Conservation (phyloP, 495 filamentous ascomycete species). For the Trichodelitschia bisporula region DNA sequence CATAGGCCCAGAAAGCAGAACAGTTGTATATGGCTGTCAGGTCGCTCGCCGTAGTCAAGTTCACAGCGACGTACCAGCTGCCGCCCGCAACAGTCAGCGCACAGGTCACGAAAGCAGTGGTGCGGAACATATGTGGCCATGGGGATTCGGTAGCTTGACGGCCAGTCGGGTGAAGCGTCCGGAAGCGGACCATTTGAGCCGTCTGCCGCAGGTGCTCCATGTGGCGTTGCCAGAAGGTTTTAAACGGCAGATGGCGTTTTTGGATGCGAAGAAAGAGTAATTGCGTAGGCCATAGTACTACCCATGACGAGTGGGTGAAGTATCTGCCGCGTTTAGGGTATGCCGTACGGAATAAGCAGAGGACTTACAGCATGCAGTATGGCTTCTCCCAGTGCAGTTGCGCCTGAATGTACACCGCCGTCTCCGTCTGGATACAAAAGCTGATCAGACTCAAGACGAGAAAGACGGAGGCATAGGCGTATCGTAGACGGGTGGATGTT, state of each 20-base stretch:
- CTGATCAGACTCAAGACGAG: constrained; percentile 52
- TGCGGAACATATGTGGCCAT: constrained; percentile 47
- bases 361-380: constrained; percentile 82
- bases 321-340: constrained; percentile 28
- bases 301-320: constrained; percentile 85
- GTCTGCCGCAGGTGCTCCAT: constrained; percentile 47
- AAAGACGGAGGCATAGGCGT: constrained; percentile 66
- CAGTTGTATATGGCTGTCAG: constrained; percentile 98
- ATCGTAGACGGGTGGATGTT: constrained; percentile 46
- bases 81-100: constrained; percentile 73
- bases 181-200: constrained; percentile 62
- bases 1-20: constrained; percentile 95
- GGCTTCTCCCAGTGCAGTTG: constrained; percentile 81
- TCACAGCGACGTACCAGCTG: constrained; percentile 91
- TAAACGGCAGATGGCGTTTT: constrained; percentile 49
- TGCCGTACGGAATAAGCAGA: background rate
- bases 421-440: constrained; percentile 81
- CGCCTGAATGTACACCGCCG: constrained; percentile 78
- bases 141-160: constrained; percentile 28
- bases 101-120: constrained; percentile 58
- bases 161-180: constrained; percentile 30
- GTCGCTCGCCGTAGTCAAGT: constrained; percentile 74
- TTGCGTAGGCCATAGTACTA: constrained; percentile 63
- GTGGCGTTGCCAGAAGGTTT: constrained; percentile 71
- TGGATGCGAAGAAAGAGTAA: constrained; percentile 54